Percentiles rank a stretch among this genome's conserved stretches.
phyloP scores from a whole-genome alignment of 2,329 filamentous ascomycete genomes.

The Botryotinia convoluta region DNA sequence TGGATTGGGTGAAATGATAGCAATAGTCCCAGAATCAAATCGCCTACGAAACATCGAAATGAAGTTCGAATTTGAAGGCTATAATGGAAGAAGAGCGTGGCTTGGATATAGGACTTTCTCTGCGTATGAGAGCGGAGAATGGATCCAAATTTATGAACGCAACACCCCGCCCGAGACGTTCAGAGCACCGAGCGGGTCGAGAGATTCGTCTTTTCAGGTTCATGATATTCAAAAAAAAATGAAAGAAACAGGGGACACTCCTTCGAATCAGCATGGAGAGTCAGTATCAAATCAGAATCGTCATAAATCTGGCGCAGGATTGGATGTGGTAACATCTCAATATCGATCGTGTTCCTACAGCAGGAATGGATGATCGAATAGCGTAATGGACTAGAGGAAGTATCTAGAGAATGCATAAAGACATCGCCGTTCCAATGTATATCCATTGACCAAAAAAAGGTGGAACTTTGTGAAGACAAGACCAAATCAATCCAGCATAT shows the following conservation, averaged over 20 bases:
- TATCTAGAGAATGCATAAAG: background rate
- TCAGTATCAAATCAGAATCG: background rate
- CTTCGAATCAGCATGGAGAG: background rate
- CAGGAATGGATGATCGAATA: background rate
- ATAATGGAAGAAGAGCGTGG: slow-evolving; percentile 10
- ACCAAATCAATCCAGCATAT: background rate
- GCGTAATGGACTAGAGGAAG: background rate
- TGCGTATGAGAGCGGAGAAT: slow-evolving; percentile 3
- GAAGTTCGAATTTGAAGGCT: slow-evolving; percentile 11
- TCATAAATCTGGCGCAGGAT: background rate
- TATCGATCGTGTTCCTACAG: background rate
- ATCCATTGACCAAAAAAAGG: background rate
- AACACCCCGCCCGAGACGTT: background rate
- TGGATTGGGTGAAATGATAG: slow-evolving; percentile 3
- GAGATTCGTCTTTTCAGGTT: background rate
- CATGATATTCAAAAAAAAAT: background rate
- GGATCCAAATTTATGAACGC: background rate
- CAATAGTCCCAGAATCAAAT: slow-evolving; percentile 4
- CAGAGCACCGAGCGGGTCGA: background rate
- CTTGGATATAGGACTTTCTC: background rate
- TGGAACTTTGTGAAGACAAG: background rate
- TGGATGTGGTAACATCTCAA: too few relatives aligned
- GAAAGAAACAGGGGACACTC: background rate
- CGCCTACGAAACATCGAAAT: slow-evolving; percentile 2
- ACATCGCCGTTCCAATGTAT: background rate